Conservation (phyloP, 2,329 filamentous ascomycete species). For the Coniochaeta sp. region DNA sequence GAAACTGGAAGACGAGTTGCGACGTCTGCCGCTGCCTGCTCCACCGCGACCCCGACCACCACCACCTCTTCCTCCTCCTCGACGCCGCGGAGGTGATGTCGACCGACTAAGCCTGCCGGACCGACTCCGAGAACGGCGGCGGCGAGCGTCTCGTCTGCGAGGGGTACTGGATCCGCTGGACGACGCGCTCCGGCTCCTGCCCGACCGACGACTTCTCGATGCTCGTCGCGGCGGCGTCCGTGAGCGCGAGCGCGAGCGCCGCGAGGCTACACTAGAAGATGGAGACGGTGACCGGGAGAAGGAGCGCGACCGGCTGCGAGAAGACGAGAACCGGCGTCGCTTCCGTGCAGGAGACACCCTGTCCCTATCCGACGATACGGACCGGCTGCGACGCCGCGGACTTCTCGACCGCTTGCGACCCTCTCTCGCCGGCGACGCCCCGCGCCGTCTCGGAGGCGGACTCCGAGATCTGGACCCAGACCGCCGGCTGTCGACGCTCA, state of each 20-base stretch:
- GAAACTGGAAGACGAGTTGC: conserved; percentile 1
- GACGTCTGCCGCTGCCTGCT: not conserved
- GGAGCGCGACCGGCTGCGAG: conserved; percentile 35
- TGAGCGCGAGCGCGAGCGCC: conserved; percentile 10
- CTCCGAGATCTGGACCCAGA: conserved; percentile 23
- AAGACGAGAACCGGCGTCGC: conserved; percentile 41
- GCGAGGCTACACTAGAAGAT: not conserved
- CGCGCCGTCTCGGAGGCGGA: conserved; percentile 24
- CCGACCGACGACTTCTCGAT: not conserved
- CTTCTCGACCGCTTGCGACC: conserved; percentile 33
- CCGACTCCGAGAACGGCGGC: not conserved
- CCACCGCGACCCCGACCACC: not conserved
- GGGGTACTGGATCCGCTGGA: not conserved
- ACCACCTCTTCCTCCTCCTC: not conserved
- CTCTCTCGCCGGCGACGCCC: conserved; percentile 22
- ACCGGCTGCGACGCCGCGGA: conserved; percentile 19
- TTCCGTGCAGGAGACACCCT: conserved; percentile 37
- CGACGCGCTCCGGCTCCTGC: not conserved
- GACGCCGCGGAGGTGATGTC: not conserved
- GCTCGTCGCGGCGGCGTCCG: not conserved
- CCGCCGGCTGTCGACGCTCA: conserved; percentile 17
- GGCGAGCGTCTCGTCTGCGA: not conserved
- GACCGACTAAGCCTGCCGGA: not conserved
- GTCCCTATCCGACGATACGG: conserved; percentile 20
- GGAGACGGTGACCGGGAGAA: conserved; percentile 12